These are phyloP conservation scores for Biancaea sappan DNA, from an alignment of 306 rosid species.

Conservation along the genomic window DNA sequence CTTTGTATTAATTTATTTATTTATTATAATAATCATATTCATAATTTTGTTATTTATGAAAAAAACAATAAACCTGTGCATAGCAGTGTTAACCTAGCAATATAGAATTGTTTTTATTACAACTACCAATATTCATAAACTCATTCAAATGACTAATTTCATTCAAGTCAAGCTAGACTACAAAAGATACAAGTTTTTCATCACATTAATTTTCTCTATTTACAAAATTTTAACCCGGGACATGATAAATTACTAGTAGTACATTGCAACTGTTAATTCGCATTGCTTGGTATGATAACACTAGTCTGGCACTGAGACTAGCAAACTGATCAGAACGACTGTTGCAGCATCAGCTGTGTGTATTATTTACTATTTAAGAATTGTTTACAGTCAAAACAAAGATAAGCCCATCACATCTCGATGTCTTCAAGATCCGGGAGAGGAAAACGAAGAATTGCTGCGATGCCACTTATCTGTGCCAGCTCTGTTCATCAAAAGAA, in stretches of 20 bases:
- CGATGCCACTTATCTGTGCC: constrained; percentile 50
- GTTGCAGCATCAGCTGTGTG: constrained; percentile 11
- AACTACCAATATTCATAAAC: no score
- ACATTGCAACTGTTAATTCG: not conserved
- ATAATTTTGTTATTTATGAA: no score
- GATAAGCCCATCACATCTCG: constrained; percentile 61
- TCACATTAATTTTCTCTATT: no score
- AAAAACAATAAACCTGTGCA: no score
- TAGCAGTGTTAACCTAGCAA: no score
- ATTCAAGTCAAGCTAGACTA: no score
- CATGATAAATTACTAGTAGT: not conserved
- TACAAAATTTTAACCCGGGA: no score
- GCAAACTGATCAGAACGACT: not conserved
- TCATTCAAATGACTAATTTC: no score
- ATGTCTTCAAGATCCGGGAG: constrained; percentile 94
- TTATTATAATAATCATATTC: no score
- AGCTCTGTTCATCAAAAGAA: constrained; percentile 61
- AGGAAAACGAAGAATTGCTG: constrained; percentile 95
- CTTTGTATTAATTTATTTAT: no score
- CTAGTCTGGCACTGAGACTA: not conserved
- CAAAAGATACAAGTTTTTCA: no score
- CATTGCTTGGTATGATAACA: constrained; percentile 17
- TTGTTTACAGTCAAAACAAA: not conserved
- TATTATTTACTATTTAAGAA: not conserved
- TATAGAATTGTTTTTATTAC: no score